These are phyloP conservation scores for Thielaviopsis cerberus DNA, from an alignment of 2,329 filamentous ascomycete species.

Conservation along the genomic window DNA sequence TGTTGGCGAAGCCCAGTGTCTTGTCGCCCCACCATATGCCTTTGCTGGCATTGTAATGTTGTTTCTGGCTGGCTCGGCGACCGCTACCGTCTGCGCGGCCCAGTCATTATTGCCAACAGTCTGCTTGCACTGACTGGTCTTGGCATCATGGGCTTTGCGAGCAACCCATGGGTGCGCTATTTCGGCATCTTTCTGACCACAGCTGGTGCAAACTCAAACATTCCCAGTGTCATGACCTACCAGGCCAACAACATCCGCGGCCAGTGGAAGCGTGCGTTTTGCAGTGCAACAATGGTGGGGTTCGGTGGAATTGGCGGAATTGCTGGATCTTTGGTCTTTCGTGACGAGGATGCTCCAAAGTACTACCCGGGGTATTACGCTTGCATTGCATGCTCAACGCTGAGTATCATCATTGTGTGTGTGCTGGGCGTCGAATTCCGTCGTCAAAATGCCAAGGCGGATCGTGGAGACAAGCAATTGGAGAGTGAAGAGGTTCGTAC, in stretches of 20 bases:
- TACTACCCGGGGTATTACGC: constrained; percentile 38
- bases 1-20: constrained; percentile 45
- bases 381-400: constrained; percentile 31
- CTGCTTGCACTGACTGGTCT: constrained; percentile 49
- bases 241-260: constrained; percentile 78
- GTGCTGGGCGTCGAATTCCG: constrained; percentile 24
- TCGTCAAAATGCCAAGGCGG: constrained; percentile 29
- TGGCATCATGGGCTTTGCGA: constrained; percentile 41
- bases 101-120: constrained; percentile 47
- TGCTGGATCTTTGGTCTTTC: constrained; percentile 54
- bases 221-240: constrained; percentile 57
- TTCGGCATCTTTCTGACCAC: constrained; percentile 61
- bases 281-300: constrained; percentile 56
- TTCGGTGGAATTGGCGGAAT: constrained; percentile 67
- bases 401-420: constrained; percentile 28
- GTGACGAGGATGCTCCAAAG: constrained; percentile 32
- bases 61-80: constrained; percentile 45
- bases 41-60: constrained; percentile 47
- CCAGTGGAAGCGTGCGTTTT: constrained; percentile 74
- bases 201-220: constrained; percentile 58
- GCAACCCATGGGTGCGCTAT: constrained; percentile 41
- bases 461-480: constrained; percentile 33
- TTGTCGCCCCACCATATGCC: constrained; percentile 50
- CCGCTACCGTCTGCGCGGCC: constrained; percentile 45
- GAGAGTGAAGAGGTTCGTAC: constrained; percentile 27